Evolutionary conservation across 306 rosid genomes (phyloP).

Genomic region (Gynostemma pentaphyllum): DNA sequence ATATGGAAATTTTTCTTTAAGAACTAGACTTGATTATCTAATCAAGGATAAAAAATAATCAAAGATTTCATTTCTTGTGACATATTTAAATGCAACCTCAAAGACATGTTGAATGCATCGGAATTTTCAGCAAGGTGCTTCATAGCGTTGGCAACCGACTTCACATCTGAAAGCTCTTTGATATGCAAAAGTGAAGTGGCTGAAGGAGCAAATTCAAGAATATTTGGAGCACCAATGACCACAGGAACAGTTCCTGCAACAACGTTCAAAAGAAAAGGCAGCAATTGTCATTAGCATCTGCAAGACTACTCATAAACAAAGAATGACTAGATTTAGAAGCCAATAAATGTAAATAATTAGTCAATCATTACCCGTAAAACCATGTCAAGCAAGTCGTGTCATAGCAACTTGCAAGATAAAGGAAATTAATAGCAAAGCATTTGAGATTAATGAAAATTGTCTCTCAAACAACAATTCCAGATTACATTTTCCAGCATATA

Average conservation of each 20-base stretch:
- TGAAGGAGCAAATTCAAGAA: slow-evolving; percentile 77
- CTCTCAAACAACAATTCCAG: background rate
- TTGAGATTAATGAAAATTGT: background rate
- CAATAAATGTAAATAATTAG: background rate
- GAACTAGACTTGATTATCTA: background rate
- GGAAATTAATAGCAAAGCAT: background rate
- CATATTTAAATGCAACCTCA: slow-evolving; percentile 42
- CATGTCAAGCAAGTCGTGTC: background rate
- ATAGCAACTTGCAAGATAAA: background rate
- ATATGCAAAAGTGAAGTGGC: slow-evolving; percentile 67
- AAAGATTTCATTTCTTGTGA: background rate
- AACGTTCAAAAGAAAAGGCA: background rate
- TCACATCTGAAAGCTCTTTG: slow-evolving; percentile 49
- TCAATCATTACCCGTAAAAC: background rate
- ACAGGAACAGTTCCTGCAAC: slow-evolving; percentile 71
- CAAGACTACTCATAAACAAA: background rate
- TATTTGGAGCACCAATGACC: slow-evolving; percentile 91
- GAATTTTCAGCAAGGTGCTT: slow-evolving; percentile 61
- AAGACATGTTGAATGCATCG: slow-evolving; percentile 62
- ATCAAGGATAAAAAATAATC: background rate
- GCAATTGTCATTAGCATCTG: background rate
- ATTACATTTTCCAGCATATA: background rate
- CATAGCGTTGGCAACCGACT: slow-evolving; percentile 65
- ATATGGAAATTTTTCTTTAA: background rate
- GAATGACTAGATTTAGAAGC: background rate